Evolutionary conservation across 2,329 filamentous ascomycete species (phyloP), one percentile per base, ranked within the genome.

Genomic region (Immersiporthe knoxdaviesiana): DNA sequence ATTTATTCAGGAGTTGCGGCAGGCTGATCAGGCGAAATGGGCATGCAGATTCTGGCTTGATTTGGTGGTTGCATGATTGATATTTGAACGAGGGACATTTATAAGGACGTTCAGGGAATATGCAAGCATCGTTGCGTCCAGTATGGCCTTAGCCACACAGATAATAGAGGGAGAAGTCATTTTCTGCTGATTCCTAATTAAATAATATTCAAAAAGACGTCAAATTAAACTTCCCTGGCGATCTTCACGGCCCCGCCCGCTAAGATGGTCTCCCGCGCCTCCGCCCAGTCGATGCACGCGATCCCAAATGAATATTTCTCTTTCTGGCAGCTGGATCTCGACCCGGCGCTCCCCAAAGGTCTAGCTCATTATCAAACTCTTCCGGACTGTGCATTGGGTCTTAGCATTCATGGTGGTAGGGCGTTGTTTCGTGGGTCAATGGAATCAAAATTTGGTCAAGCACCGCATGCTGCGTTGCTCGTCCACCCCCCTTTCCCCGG

Each of bases 321-420:
- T 12, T 62, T 62, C 24, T 24, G 59, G 59, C 11, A 62, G 24
- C 35, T 37, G 59, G 59, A 62, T 62, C 59, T 62, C 59, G 59
- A 62, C 37, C 59, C 59, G 59, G 37, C 12, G 14, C 16, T 16
- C 35, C 35, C 5, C 35, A 62, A 27, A 56, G 18, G 52, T 56
- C 52, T 56, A 56, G 52, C 52, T 32, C 52, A 56, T 8, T 8
- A 56, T 30, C 27, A 7, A 32, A 47, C 10, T 18, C 2, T 16
- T 18, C 24, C 52, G 52, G 18, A 30, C 5, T 30, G 24, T 56
- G 16, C 24, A 30, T 18, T 18, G 6, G 7, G 24, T 16, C 12
- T 16, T 16, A 7, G 11, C 7, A 32, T 14, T 54, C 24, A 54
- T 56, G 4, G 12, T 30, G 52, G 4, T 32, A 56, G 52, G 11